Conservation (phyloP, 2,329 filamentous ascomycete genomes). For the Ascochyta pisi region DNA sequence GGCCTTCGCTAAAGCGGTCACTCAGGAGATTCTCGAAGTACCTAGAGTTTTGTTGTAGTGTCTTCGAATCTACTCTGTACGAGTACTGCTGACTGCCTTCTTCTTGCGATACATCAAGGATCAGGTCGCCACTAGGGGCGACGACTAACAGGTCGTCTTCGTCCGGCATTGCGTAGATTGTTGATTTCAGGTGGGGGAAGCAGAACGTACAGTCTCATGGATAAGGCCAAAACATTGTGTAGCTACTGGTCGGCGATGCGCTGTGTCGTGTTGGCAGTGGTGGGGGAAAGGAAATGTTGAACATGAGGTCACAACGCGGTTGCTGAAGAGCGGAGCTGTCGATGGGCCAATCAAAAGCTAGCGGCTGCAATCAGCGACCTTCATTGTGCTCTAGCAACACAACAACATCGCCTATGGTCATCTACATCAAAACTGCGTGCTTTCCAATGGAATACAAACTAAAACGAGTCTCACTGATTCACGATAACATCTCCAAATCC, state of each 20-base stretch:
- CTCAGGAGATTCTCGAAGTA: slow-evolving; percentile 75
- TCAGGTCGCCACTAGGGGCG: slow-evolving; percentile 65
- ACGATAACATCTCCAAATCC: too few species aligned
- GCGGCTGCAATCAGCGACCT: background rate
- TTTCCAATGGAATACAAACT: too few species aligned
- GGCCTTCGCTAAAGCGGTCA: slow-evolving; percentile 70
- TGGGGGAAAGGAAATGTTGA: background rate
- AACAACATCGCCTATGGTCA: too few species aligned
- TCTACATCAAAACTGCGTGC: too few species aligned
- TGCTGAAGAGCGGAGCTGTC: background rate
- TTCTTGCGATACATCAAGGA: slow-evolving; percentile 72
- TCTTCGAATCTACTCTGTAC: slow-evolving; percentile 67
- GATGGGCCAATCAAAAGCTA: slow-evolving; percentile 2
- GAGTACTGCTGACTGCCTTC: slow-evolving; percentile 62
- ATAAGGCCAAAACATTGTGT: slow-evolving; percentile 59
- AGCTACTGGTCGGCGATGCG: slow-evolving; percentile 1
- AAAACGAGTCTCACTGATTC: too few species aligned
- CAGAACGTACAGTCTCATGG: slow-evolving; percentile 49
- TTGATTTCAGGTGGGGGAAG: slow-evolving; percentile 6
- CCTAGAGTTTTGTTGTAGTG: slow-evolving; percentile 67
- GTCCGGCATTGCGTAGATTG: slow-evolving; percentile 30
- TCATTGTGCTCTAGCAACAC: too few species aligned
- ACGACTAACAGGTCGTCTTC: slow-evolving; percentile 57
- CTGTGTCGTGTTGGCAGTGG: slow-evolving; percentile 1
- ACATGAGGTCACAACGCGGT: slow-evolving; percentile 10